A percentile compares a stretch with the other conserved stretches of the same genome.
phyloP scores from a whole-genome alignment of 1,284 basidiomycete species.

The Mycocalia duriaeana region DNA sequence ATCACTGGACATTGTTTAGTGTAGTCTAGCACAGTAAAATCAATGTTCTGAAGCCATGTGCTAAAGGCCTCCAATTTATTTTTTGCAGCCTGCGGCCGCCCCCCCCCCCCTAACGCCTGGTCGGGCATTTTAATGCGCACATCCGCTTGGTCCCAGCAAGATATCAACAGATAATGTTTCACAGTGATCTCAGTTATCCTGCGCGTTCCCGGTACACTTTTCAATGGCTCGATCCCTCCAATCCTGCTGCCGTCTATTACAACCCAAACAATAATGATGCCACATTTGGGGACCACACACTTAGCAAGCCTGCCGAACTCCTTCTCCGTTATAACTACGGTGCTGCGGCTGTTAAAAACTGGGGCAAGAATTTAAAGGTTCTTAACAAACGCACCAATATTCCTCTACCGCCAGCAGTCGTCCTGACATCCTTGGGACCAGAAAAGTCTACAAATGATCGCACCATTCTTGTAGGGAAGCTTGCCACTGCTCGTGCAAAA shows the following conservation, averaged over 20 bases:
- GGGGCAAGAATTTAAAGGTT: conserved; percentile 13
- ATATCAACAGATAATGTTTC: too few species aligned
- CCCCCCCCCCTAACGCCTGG: too few species aligned
- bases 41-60: too few species aligned
- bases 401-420: conserved; percentile 10
- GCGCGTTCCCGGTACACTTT: conserved; percentile 13
- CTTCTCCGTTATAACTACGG: conserved; percentile 22
- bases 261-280: conserved; percentile 19
- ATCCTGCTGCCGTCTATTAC: background rate
- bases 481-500: background rate
- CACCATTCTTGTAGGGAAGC: background rate
- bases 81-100: too few species aligned
- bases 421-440: conserved; percentile 8
- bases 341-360: conserved; percentile 17
- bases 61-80: too few species aligned
- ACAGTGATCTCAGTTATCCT: conserved; percentile 12
- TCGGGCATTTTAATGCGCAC: too few species aligned
- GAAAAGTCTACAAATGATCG: background rate
- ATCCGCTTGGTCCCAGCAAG: too few species aligned
- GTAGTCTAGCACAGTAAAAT: too few species aligned
- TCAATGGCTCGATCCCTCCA: conserved; percentile 14
- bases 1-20: too few species aligned
- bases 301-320: conserved; percentile 15
- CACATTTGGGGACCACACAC: conserved; percentile 13
- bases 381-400: conserved; percentile 8